Percentiles rank a stretch among this genome's conserved stretches.
phyloP scores from a whole-genome alignment of 305 asterid genomes.

The Fraxinus sp. region DNA sequence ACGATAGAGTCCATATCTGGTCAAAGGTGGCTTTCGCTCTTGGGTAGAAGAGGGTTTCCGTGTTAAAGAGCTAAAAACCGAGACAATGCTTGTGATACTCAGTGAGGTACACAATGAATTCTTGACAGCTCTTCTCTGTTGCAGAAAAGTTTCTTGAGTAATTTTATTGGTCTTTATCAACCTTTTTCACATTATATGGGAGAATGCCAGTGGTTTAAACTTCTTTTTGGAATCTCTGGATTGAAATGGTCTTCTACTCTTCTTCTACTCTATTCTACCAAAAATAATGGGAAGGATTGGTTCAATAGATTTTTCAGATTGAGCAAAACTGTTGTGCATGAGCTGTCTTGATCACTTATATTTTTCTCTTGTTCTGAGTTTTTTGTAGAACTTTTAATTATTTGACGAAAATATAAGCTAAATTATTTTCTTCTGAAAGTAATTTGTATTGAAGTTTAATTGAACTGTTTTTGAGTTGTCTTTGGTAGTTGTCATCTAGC shows the following conservation, averaged over 20 bases:
- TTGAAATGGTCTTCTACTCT: neutral
- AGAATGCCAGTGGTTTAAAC: neutral
- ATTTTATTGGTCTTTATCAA: neutral
- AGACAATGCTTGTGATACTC: conserved; percentile 73
- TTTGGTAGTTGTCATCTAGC: neutral
- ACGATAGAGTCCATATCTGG: conserved; percentile 68
- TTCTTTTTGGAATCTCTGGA: neutral
- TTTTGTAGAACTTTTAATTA: neutral
- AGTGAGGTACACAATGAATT: conserved; percentile 54
- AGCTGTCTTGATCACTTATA: neutral
- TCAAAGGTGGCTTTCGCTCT: conserved; percentile 87
- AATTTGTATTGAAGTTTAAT: neutral
- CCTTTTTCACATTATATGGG: neutral
- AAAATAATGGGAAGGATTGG: neutral
- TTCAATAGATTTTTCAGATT: neutral
- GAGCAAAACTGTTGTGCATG: neutral
- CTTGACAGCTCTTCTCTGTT: conserved; percentile 5
- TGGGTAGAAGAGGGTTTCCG: conserved; percentile 82
- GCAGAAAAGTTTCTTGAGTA: neutral
- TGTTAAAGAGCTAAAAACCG: conserved; percentile 74
- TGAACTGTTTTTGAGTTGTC: neutral
- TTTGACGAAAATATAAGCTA: neutral
- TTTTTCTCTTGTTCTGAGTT: neutral
- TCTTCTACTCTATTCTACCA: neutral
- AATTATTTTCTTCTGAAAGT: neutral